phyloP scores from a whole-genome alignment of 306 rosid genomes.

The Carpinus fangiana region DNA sequence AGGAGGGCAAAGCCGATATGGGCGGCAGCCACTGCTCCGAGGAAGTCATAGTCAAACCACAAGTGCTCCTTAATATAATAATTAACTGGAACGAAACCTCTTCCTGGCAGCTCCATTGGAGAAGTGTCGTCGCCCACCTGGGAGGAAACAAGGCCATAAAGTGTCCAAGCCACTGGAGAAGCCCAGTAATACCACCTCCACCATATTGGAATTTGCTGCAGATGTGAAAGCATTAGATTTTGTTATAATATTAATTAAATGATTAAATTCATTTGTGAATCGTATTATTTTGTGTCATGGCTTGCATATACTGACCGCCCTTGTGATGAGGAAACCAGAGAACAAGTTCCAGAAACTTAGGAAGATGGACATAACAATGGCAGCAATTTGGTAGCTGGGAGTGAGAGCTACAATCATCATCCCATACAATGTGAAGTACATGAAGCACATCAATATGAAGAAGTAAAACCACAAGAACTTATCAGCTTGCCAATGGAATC shows the following conservation, averaged over 20 bases:
- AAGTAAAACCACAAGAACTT: conserved; percentile 64
- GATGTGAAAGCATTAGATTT: not conserved
- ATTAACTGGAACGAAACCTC: conserved; percentile 28
- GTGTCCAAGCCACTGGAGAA: conserved; percentile 54
- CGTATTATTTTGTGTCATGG: not conserved
- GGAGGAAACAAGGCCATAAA: conserved; percentile 56
- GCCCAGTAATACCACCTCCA: conserved; percentile 68
- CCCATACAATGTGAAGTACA: conserved; percentile 63
- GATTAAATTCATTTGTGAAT: not conserved
- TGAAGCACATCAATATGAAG: conserved; percentile 48
- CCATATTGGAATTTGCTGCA: conserved; percentile 68
- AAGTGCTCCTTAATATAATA: conserved; percentile 31
- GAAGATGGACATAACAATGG: conserved; percentile 52
- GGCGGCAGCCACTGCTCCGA: conserved; percentile 47
- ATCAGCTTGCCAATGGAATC: conserved; percentile 49
- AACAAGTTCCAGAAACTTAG: conserved; percentile 60
- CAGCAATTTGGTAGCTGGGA: conserved; percentile 57
- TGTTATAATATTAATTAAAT: not conserved
- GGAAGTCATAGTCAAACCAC: conserved; percentile 46
- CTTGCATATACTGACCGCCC: conserved; percentile 36
- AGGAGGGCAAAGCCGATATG: conserved; percentile 41
- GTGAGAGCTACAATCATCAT: conserved; percentile 65
- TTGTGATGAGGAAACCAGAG: conserved; percentile 53
- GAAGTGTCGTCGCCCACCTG: conserved; percentile 48
- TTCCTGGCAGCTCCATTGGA: conserved; percentile 39